phyloP scores from a whole-genome alignment of 164 flowering plant species.

The Platanus orientalis region DNA sequence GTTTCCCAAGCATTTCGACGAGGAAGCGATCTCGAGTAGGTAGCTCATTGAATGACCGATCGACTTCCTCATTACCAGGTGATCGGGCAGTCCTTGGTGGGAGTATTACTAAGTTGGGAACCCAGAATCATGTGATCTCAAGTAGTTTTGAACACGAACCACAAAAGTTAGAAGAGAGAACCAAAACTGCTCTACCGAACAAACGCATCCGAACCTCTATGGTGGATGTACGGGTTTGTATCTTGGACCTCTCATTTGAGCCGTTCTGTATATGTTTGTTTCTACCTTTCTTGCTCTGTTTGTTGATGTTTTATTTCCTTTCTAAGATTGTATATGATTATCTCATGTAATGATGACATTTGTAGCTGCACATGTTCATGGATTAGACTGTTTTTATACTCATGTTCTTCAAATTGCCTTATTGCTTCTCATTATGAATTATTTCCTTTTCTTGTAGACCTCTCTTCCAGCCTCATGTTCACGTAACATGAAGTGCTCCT shows the following conservation, averaged over 20 bases:
- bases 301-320: not conserved
- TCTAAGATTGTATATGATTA: not conserved
- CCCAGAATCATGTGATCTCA: constrained; percentile 39
- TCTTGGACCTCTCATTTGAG: constrained; percentile 1
- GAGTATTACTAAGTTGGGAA: constrained; percentile 45
- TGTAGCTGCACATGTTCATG: not conserved
- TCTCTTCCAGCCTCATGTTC: no score
- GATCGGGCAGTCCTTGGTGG: constrained; percentile 59
- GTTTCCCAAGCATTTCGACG: constrained; percentile 46
- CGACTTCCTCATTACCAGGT: constrained; percentile 33
- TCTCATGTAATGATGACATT: not conserved
- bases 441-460: no score
- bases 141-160: constrained; percentile 48
- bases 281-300: not conserved
- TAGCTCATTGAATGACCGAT: constrained; percentile 43
- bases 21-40: constrained; percentile 78
- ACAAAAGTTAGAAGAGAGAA: constrained; percentile 63
- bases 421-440: no score
- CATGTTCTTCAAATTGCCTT: not conserved
- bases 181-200: constrained; percentile 47
- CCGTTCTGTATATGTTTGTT: not conserved
- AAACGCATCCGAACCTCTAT: constrained; percentile 84
- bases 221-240: constrained; percentile 59
- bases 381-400: not conserved
- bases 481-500: not conserved